Evolutionary conservation across 2,329 filamentous ascomycete genomes (phyloP), one percentile per base, ranked within the genome.

Genomic region (Dryadomyces quercivorus): DNA sequence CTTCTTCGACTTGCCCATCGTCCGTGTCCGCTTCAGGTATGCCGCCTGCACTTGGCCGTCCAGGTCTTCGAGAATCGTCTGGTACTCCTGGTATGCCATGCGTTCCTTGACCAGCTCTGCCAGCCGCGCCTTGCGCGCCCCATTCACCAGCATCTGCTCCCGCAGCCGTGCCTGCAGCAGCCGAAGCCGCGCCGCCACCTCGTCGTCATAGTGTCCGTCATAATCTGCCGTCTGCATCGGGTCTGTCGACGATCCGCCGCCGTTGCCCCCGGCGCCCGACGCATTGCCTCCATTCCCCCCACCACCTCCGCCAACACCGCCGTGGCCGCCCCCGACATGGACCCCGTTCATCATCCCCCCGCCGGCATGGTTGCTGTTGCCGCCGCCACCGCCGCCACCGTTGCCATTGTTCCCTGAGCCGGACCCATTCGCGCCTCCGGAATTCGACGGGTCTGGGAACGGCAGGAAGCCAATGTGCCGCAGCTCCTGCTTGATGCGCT

Each of bases 61-160:
- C 21, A 98, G 82, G 67, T 98, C 93, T 66, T 98, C 93, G 51
- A 94, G 85, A 62, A 98, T 98, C 55, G 90, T 96, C 67, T 85
- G 86, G 73, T 95, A 98, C 67, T 98, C 93, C 66, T 98, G 93
- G 70, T 93, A 85, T 0, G 93, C 93, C 81, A 98, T 92, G 60
- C 89, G 84, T 66, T 95, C 91, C 62, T 90, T 86, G 8, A 93
- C 88, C 31, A 96, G 77, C 42, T 96, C 91, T 1, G 88, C 82
- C 12, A 98, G 75, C 2, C 91, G 82, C 7, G 88, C 78, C 70
- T 97, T 97, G 59, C 90, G 86, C 5, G 92, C 89, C 43, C 91
- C 92, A 67, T 98, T 98, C 68, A 87, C 74, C 55, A 95, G 81
- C 67, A 87, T 86, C 65, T 93, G 85, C 56, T 90, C 83, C 60